phyloP scores from a whole-genome alignment of 78 protist species.

The Guillardia theta region DNA sequence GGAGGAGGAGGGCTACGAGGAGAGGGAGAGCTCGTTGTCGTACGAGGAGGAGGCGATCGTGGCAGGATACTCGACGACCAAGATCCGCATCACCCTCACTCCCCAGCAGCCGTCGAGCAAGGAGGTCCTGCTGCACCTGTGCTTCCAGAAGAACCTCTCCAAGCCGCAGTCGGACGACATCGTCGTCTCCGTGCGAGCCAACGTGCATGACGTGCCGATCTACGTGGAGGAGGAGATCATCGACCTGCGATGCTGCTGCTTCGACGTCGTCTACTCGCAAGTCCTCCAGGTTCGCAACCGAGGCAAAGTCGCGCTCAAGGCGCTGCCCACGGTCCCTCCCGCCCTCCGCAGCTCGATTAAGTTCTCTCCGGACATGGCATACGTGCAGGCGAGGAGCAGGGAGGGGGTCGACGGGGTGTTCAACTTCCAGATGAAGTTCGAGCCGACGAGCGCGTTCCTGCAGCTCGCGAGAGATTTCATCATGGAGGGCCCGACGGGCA shows the following conservation, averaged over 20 bases:
- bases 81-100: background rate
- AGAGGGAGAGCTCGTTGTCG: background rate
- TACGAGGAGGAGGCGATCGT: background rate
- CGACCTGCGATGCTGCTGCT: conserved; percentile 32
- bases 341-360: background rate
- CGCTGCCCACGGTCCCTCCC: background rate
- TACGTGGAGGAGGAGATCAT: conserved; percentile 36
- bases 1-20: background rate
- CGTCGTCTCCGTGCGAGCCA: background rate
- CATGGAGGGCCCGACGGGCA: background rate
- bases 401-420: background rate
- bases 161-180: background rate
- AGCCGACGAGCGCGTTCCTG: background rate
- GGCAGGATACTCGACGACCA: background rate
- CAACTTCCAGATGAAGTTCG: background rate
- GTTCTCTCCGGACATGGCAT: conserved; percentile 28
- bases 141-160: background rate
- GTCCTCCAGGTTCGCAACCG: background rate
- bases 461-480: background rate
- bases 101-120: background rate
- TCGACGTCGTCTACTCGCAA: background rate
- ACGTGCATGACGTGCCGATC: background rate
- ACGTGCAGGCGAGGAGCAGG: background rate
- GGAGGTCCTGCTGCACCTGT: background rate
- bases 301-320: conserved; percentile 13